These are phyloP conservation scores for Hysterium pulicare DNA, from an alignment of 2,329 filamentous ascomycete genomes.

Conservation along the genomic window DNA sequence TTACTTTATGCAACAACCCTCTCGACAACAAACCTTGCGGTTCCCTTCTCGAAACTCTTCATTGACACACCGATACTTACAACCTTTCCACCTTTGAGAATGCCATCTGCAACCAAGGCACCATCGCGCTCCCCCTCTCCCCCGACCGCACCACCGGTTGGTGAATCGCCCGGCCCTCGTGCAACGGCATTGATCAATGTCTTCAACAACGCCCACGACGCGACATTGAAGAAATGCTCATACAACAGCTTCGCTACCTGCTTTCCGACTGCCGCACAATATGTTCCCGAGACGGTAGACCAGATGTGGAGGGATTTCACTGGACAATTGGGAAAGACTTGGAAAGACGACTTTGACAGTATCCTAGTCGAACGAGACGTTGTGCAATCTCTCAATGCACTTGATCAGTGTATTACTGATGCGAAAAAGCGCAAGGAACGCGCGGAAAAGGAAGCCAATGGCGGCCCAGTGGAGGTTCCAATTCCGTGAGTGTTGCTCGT, in stretches of 20 bases:
- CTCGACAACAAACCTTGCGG: too few relatives aligned
- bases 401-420: slow-evolving; percentile 59
- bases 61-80: too few relatives aligned
- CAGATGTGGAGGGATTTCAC: slow-evolving; percentile 58
- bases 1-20: too few relatives aligned
- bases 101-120: slow-evolving; percentile 27
- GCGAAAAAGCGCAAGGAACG: slow-evolving; percentile 52
- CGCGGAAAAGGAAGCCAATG: slow-evolving; percentile 37
- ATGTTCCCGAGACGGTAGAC: slow-evolving; percentile 56
- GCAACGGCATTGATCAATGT: slow-evolving; percentile 59
- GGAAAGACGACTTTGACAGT: slow-evolving; percentile 58
- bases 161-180: slow-evolving; percentile 57
- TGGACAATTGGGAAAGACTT: slow-evolving; percentile 55
- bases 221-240: slow-evolving; percentile 59
- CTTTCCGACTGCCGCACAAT: slow-evolving; percentile 59
- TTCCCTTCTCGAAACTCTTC: too few relatives aligned
- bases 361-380: slow-evolving; percentile 57
- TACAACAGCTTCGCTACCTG: slow-evolving; percentile 61
- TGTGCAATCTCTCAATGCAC: slow-evolving; percentile 56
- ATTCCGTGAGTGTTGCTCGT: slow-evolving; percentile 49
- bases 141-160: slow-evolving; percentile 50
- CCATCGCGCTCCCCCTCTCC: slow-evolving; percentile 49
- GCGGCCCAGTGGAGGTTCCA: slow-evolving; percentile 31
- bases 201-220: slow-evolving; percentile 57
- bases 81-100: too few relatives aligned